These are phyloP conservation scores for Oryza glumipatula DNA, from an alignment of 176 grass and related monocot species.

Conservation along the genomic window DNA sequence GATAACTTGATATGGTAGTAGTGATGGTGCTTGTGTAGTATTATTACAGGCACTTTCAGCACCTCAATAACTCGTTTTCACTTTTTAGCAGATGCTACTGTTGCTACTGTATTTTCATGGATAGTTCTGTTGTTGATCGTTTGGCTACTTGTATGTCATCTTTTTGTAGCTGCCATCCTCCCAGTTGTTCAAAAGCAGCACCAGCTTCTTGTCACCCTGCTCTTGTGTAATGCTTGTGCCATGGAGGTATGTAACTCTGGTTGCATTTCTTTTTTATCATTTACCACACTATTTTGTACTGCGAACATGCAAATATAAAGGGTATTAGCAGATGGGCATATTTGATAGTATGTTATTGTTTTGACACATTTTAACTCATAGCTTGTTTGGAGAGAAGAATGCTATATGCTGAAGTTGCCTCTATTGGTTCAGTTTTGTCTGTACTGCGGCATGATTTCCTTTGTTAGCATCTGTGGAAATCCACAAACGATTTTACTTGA, in stretches of 20 bases:
- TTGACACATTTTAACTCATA: background rate
- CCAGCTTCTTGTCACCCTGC: slow-evolving; percentile 96
- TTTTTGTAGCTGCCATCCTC: slow-evolving; percentile 82
- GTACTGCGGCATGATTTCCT: background rate
- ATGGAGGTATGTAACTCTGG: slow-evolving; percentile 79
- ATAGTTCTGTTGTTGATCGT: slow-evolving; percentile 1
- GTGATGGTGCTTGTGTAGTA: slow-evolving; percentile 21
- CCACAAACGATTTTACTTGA: background rate
- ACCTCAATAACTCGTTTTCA: background rate
- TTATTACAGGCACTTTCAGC: slow-evolving; percentile 30
- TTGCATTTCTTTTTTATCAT: background rate
- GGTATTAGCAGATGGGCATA: background rate
- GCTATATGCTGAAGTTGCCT: background rate
- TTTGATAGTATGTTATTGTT: background rate
- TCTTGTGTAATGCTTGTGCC: slow-evolving; percentile 85
- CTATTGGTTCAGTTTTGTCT: slow-evolving; percentile 8
- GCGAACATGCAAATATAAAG: background rate
- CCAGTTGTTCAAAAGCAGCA: slow-evolving; percentile 99
- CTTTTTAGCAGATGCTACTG: slow-evolving; percentile 3
- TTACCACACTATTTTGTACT: background rate
- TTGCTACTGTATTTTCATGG: background rate
- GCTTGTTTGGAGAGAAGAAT: background rate
- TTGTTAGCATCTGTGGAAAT: slow-evolving; percentile 1
- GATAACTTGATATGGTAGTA: background rate
- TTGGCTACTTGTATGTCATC: slow-evolving; percentile 19